Evolutionary conservation across 2,329 filamentous ascomycete genomes (phyloP).

Genomic region (Monosporascus sp.): DNA sequence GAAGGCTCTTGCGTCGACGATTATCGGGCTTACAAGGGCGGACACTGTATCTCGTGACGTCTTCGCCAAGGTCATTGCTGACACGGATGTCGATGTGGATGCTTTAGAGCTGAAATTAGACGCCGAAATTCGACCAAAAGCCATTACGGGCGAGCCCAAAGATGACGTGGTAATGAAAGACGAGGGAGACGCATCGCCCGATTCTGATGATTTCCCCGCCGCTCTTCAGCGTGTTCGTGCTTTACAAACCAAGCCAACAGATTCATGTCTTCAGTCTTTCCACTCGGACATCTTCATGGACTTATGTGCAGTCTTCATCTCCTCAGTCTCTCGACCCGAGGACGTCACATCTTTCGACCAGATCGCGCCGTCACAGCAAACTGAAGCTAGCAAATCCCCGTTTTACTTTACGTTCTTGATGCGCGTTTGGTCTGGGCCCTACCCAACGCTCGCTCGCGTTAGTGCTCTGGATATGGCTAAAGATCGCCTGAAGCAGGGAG

Average conservation of each 20-base stretch:
- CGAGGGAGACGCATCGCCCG: conserved; percentile 5
- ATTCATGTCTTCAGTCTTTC: conserved; percentile 48
- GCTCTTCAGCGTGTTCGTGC: conserved; percentile 18
- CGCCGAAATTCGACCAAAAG: conserved; percentile 57
- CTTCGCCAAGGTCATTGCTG: conserved; percentile 62
- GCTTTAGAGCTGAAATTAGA: conserved; percentile 70
- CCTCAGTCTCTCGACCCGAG: conserved; percentile 28
- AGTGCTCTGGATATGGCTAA: conserved; percentile 64
- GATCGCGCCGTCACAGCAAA: conserved; percentile 47
- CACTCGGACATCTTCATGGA: conserved; percentile 50
- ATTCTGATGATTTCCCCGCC: conserved; percentile 18
- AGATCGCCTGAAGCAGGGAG: conserved; percentile 46
- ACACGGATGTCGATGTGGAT: conserved; percentile 66
- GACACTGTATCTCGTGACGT: conserved; percentile 53
- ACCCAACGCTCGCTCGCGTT: conserved; percentile 62
- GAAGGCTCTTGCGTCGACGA: conserved; percentile 57
- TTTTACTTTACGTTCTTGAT: conserved; percentile 73
- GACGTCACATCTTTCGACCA: conserved; percentile 48
- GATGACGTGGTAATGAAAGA: conserved; percentile 48
- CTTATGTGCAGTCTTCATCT: conserved; percentile 50
- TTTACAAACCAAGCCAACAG: conserved; percentile 29
- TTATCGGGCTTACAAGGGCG: conserved; percentile 61
- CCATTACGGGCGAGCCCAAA: conserved; percentile 41
- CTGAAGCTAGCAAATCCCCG: conserved; percentile 51
- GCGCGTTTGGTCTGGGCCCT: conserved; percentile 66